A percentile compares a stretch with the other conserved stretches of the same genome.
Evolutionary conservation across 1,139 yeast genomes (phyloP).

Genomic region (Chernovozyma aurita): DNA sequence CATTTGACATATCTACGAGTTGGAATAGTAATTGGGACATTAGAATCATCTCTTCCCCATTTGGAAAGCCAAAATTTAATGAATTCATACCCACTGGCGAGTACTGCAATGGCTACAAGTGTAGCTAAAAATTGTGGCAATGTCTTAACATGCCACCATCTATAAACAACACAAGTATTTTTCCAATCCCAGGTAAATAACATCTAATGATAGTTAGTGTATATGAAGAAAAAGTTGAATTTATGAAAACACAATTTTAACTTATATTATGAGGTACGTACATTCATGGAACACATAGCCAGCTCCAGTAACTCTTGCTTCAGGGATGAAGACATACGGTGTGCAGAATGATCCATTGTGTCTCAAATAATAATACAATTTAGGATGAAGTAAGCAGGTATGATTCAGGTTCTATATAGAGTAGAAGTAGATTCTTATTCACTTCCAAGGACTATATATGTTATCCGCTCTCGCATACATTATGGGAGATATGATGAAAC

Average conservation of each 20-base stretch:
- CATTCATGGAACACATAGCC: constrained; percentile 58
- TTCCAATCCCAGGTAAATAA: constrained; percentile 78
- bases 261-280: constrained; percentile 14
- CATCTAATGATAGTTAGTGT: constrained; percentile 38
- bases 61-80: constrained; percentile 33
- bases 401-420: no score
- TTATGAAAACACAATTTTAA: neutral
- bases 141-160: constrained; percentile 74
- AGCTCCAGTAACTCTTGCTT: constrained; percentile 13
- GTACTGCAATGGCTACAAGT: constrained; percentile 41
- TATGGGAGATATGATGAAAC: no score
- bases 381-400: no score
- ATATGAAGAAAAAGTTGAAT: neutral
- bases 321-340: neutral
- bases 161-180: constrained; percentile 66
- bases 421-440: no score
- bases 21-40: constrained; percentile 13
- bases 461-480: no score
- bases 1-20: constrained; percentile 17
- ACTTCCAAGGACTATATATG: no score
- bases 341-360: neutral
- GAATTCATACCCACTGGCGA: constrained; percentile 63
- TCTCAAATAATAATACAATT: neutral
- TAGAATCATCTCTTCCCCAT: constrained; percentile 22
- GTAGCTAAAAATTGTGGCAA: constrained; percentile 49